phyloP scores from a whole-genome alignment of 768 basidiomycete genomes.

The Russula griseocarnosa region DNA sequence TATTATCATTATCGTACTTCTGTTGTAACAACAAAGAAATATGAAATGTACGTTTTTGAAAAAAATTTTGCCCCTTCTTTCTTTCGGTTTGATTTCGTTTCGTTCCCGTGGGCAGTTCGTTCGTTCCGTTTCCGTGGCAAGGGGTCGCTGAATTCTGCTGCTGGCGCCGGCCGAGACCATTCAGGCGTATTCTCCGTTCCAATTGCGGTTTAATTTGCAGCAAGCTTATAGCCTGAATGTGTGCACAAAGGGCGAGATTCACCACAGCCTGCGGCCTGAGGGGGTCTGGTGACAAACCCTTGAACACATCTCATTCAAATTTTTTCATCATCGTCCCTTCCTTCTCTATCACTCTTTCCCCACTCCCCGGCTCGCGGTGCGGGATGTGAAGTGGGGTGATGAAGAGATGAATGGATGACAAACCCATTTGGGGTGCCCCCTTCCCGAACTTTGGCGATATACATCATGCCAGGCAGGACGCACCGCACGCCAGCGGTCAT shows the following conservation, averaged over 20 bases:
- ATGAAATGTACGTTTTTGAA: too few species aligned
- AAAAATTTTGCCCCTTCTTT: too few species aligned
- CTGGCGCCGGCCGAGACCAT: not conserved
- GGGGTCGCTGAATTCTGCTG: not conserved
- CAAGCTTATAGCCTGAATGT: not conserved
- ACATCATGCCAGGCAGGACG: constrained; percentile 10
- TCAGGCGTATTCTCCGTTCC: not conserved
- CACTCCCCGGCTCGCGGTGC: constrained; percentile 8
- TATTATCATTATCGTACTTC: too few species aligned
- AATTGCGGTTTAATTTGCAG: not conserved
- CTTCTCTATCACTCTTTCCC: not conserved
- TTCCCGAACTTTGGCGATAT: constrained; percentile 12
- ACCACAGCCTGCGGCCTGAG: not conserved
- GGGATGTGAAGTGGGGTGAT: constrained; percentile 14
- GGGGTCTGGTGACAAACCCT: constrained; percentile 1
- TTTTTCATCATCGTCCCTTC: not conserved
- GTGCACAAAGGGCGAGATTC: not conserved
- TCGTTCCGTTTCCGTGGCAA: too few species aligned
- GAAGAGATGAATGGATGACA: not conserved
- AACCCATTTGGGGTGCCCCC: not conserved
- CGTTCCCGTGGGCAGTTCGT: too few species aligned
- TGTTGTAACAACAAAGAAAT: too few species aligned
- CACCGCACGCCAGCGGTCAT: constrained; percentile 13
- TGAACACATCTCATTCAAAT: not conserved
- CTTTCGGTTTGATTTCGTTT: too few species aligned